Conservation (phyloP, 495 filamentous ascomycete species). For the Xylaria palmicola region DNA sequence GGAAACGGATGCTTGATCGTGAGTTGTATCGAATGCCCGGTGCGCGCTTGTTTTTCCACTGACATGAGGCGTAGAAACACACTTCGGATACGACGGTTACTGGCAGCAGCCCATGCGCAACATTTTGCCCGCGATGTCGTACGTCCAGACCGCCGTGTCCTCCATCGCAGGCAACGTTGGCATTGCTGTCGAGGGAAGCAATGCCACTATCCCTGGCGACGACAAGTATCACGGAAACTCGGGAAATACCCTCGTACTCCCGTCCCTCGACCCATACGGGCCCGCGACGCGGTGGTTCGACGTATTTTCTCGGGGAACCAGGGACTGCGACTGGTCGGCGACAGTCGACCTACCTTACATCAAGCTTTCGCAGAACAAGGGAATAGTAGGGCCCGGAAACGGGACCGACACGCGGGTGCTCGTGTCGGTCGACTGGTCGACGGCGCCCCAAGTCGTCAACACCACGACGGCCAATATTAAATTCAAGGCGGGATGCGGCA, state of each 20-base stretch:
- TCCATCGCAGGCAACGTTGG: slow-evolving; percentile 64
- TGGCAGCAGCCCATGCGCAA: slow-evolving; percentile 75
- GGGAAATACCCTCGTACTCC: slow-evolving; percentile 54
- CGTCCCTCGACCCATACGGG: slow-evolving; percentile 63
- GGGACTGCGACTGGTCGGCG: slow-evolving; percentile 57
- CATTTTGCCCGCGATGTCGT: slow-evolving; percentile 58
- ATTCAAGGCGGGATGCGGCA: slow-evolving; percentile 55
- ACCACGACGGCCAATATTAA: slow-evolving; percentile 52
- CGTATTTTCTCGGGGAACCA: slow-evolving; percentile 62
- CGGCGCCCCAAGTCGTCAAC: slow-evolving; percentile 50
- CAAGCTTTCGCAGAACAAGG: slow-evolving; percentile 52
- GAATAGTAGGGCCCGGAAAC: slow-evolving; percentile 48
- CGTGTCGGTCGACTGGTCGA: slow-evolving; percentile 61
- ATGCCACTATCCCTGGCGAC: slow-evolving; percentile 65
- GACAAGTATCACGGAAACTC: slow-evolving; percentile 62
- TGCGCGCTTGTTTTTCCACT: slow-evolving; percentile 6
- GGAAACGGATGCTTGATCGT: slow-evolving; percentile 71
- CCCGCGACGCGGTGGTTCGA: slow-evolving; percentile 62
- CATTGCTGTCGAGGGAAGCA: slow-evolving; percentile 62
- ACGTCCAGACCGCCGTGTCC: slow-evolving; percentile 55
- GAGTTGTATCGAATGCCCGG: slow-evolving; percentile 19
- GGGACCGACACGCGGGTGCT: slow-evolving; percentile 57
- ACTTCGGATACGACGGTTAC: slow-evolving; percentile 52
- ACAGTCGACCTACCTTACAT: slow-evolving; percentile 55
- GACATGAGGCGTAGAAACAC: slow-evolving; percentile 41